Base-by-base conservation (phyloP, 208 protist species). In the Leptomonas seymouri region DNA sequence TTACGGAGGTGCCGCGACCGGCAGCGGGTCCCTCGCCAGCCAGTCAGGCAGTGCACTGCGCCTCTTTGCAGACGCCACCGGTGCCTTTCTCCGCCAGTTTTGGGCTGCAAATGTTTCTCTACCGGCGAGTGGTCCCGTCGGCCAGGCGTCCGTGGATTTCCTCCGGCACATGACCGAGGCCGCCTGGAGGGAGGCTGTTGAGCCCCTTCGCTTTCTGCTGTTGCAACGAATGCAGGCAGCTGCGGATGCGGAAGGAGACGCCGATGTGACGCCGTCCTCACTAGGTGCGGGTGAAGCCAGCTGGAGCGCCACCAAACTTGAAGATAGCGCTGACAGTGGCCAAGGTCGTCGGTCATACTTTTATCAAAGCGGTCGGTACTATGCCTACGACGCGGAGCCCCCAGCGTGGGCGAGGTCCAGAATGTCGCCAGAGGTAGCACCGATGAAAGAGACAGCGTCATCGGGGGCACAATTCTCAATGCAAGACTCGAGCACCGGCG, bases 321-420 rank as follows among this genome's bases (percentile, higher is more conserved):
- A 39, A 23, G 58, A 20, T 31, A 27, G 7, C n/a, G 41, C 1
- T 28, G 56, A 7, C 16, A n/a, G 39, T 49, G 42, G n/a, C 11
- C 23, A 23, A 8, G 46, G 14, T 30, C 59, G 45, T 3, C 31
- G 45, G 1, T 70, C 67, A 20, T 63, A 66, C 36, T 83, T 79
- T 42, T 83, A 79, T 49, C 78, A 79, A 34, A 83, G 79, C 30
- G 78, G 78, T 9, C 59, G 48, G 20, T 78, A 78, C 67, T 79
- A 78, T 57, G 67, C 63, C 15, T 79, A 78, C 59, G 59, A 60
- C 45, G 65, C 73, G 5, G 21, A 61, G 36, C 55, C 45, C 28
- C 62, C 62, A 1, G 55, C 70, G 25, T 68, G 70, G 70, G 54
- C 55, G 15, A 18, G 42, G 30, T 0, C 60, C 31, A 4, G 8